Evolutionary conservation across 148 eudicot genomes (phyloP), one percentile per base, ranked within the genome.

Genomic region (Pharnaceum exiguum): DNA sequence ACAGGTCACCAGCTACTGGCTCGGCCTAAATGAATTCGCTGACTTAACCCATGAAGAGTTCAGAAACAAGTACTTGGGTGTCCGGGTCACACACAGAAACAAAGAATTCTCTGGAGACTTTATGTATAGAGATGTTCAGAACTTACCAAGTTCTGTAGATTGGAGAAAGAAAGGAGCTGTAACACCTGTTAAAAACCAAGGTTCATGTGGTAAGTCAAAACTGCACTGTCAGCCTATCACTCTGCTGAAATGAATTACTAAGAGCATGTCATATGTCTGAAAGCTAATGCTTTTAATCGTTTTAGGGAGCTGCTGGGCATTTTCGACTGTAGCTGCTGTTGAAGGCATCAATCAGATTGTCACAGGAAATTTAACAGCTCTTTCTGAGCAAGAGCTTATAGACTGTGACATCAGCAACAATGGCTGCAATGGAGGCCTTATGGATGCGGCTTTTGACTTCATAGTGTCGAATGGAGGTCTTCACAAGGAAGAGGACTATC

Each of bases 281-380:
- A 22, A 36, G 4, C 29, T 6, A 36, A 12, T 9, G 2, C 29
- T 40, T 17, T 45, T 45, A n/a, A 38, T 11, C 38, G 18, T 16
- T 67, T 29, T 46, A 82, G 87, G 87, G 36, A 82, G 84, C 59
- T 82, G 88, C 44, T 82, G 88, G 84, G 88, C 88, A 27, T 82
- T 82, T 49, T 82, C 88, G 35, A 71, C 88, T 4, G 80, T 82
- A 8, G 88, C 79, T 16, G 73, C 80, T 5, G 84, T 79, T 2
- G 87, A 82, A 51, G 84, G 88, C 21, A 82, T 82, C 57, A 82
- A 82, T 57, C 77, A 79, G 63, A 82, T 82, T 21, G 77, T 68
- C 21, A 82, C 88, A 0, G 84, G 82, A 46, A 75, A 76, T 45
- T 35, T 82, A 19, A 74, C 77, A 0, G 54, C 82, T 13, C 47